Conservation (phyloP, 73 alveolate species). For the Uronychia binucleata region DNA sequence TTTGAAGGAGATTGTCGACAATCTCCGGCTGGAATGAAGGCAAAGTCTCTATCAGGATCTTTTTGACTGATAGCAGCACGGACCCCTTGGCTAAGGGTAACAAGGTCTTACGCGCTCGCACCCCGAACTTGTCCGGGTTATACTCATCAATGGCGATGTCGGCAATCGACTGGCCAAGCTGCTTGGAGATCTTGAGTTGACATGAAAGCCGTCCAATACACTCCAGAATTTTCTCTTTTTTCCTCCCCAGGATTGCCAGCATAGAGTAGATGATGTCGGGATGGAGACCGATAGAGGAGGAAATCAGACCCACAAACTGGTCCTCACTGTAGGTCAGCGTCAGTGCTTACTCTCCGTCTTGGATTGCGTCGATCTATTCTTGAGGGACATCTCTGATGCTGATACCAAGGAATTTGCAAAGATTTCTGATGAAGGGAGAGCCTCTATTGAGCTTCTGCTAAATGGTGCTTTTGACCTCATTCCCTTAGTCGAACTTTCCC, state of each 20-base stretch:
- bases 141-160: constrained; percentile 23
- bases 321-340: neutral
- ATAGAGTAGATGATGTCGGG: neutral
- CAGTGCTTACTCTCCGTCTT: constrained; percentile 6
- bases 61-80: constrained; percentile 9
- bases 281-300: constrained; percentile 1
- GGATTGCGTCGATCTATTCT: neutral
- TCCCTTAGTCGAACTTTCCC: neutral
- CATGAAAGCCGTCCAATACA: neutral
- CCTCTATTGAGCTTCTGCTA: neutral
- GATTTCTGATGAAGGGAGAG: neutral
- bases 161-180: neutral
- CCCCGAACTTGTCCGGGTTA: constrained; percentile 9
- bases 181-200: neutral
- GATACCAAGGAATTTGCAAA: neutral
- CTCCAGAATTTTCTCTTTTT: neutral
- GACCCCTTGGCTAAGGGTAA: neutral
- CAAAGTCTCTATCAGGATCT: neutral
- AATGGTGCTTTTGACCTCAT: neutral
- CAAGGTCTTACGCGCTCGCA: neutral
- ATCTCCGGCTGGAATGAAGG: constrained; percentile 15
- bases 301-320: neutral
- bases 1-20: constrained; percentile 8
- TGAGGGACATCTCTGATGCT: neutral
- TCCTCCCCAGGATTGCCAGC: neutral